Base-by-base conservation (phyloP, 2,329 filamentous ascomycete species). In the Aspergillus neoniger region DNA sequence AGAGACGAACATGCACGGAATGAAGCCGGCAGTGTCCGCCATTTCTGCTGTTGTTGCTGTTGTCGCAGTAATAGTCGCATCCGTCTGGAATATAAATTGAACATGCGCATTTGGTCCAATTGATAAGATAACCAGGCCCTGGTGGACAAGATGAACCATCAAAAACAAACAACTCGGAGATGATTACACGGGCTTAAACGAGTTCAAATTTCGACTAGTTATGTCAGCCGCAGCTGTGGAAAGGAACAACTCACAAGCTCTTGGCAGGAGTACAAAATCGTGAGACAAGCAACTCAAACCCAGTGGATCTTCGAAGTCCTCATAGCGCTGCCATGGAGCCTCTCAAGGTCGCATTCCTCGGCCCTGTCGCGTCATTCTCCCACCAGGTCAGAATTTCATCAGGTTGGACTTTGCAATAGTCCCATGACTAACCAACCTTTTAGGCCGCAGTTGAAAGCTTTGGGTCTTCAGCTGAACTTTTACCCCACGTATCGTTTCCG, bases 331-430 rank as follows among this genome's bases (percentile, higher is more conserved):
- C 21, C 19, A 72, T 72, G 70, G 58, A 63, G 55, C 67, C 65
- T 32, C 62, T 73, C 48, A 71, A 65, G 58, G 74, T 79, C 39
- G 83, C 86, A 44, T 91, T 86, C 69, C 74, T 91, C 30, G 88
- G 88, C 7, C 88, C 88, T 3, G 74, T 81, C 66, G 86, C 86
- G 23, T 89, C 87, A 36, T 90, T 89, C 71, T 89, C 88, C 28
- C 88, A 91, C 73, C 87, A 90, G 82, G 88, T 89, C 65, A 66
- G 65, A 65, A 53, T 44, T 58, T 9, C 19, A 55, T 15, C 36
- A 62, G n/a, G 15, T 41, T 28, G 52, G 10, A 25, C 41, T 43
- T 55, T 61, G 55, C 60, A 62, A 58, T 60, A 47, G 38, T 57
- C 28, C 50, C 51, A 32, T 66, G 44, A 60, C 65, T 60, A 65